Base-by-base conservation (phyloP, 2,329 filamentous ascomycete genomes). In the Sclerotinia trifoliorum region DNA sequence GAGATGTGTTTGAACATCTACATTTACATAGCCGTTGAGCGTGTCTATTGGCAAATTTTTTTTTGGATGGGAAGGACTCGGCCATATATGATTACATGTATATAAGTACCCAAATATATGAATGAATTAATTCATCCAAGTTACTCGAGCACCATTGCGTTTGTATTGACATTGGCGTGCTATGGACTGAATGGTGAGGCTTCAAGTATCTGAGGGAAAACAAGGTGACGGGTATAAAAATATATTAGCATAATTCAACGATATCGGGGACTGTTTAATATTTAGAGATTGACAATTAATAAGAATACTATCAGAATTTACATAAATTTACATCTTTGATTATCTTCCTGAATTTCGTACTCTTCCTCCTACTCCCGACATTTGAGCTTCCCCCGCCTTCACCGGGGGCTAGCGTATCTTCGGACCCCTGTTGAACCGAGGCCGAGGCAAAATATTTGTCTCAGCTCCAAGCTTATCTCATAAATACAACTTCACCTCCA, bases 381-480 rank as follows among this genome's bases (percentile, higher is more conserved):
- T 39, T 5, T 35, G 15, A 35, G 8, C 46, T 46, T 63, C 21
- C 60, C 60, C 60, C 60, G 46, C 46, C 46, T 63, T n/a, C 29
- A 48, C 35, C 26, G 56, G 56, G 56, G 65, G 10, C 24, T 67
- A 67, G 56, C 56, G 56, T 67, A 19, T 5, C 35, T 21, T 17
- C 4, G 46, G 21, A 67, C 48, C 65, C 65, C 48, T 67, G 65
- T 63, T 51, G 42, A 69, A 55, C 42, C 24, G 49, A 63, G 6
- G 63, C 49, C 67, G 67, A 68, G 67, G 67, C 61, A 66, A 58
- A 35, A 32, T 42, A 24, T 42, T 17, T 21, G 61, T 61, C 51
- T 5, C 13, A 54, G 21, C 60, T 54, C 67, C 46, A 17, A 19
- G 35, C 32, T 21, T 48, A 52, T 44, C 35, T 64, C 42, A 49